Conservation (phyloP, 768 basidiomycete species). For the Agrocybe praecox region DNA sequence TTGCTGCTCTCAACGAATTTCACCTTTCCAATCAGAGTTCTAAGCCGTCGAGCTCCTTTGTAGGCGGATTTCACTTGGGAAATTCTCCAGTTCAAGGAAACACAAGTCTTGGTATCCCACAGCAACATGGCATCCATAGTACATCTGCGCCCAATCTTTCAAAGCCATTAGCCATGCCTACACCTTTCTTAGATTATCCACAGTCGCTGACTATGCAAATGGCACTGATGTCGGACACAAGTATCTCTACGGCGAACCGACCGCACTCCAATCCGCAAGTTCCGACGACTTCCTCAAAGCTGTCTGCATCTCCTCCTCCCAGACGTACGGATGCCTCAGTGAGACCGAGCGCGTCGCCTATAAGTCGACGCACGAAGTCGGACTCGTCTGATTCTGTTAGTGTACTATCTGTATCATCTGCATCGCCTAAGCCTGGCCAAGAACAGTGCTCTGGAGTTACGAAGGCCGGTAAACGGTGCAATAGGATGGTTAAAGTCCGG, state of each 20-base stretch:
- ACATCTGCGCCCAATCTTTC: slow-evolving; percentile 20
- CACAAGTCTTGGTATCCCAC: background rate
- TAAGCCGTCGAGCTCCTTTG: slow-evolving; percentile 29
- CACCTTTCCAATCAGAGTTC: slow-evolving; percentile 17
- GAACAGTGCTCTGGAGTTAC: slow-evolving; percentile 68
- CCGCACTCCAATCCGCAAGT: slow-evolving; percentile 33
- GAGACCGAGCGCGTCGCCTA: slow-evolving; percentile 10
- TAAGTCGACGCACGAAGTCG: slow-evolving; percentile 10
- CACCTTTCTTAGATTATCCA: slow-evolving; percentile 29
- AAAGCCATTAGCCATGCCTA: slow-evolving; percentile 34
- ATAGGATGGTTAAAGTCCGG: slow-evolving; percentile 54
- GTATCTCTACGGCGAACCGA: slow-evolving; percentile 21
- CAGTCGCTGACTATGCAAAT: slow-evolving; percentile 44
- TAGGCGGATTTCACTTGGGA: slow-evolving; percentile 52
- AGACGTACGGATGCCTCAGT: no score
- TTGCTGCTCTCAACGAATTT: slow-evolving; percentile 28
- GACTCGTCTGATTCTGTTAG: slow-evolving; percentile 6
- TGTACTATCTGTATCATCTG: background rate
- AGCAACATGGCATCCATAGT: background rate
- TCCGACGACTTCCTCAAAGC: slow-evolving; percentile 9
- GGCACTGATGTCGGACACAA: slow-evolving; percentile 27
- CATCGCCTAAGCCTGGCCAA: slow-evolving; percentile 19
- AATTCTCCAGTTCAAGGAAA: slow-evolving; percentile 5
- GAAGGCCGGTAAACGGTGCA: slow-evolving; percentile 65
- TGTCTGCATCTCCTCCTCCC: slow-evolving; percentile 20